Evolutionary conservation across 225 moss, liverwort and hornwort genomes (phyloP), one percentile per base, ranked within the genome.

Genomic region (Polytrichum formosum): DNA sequence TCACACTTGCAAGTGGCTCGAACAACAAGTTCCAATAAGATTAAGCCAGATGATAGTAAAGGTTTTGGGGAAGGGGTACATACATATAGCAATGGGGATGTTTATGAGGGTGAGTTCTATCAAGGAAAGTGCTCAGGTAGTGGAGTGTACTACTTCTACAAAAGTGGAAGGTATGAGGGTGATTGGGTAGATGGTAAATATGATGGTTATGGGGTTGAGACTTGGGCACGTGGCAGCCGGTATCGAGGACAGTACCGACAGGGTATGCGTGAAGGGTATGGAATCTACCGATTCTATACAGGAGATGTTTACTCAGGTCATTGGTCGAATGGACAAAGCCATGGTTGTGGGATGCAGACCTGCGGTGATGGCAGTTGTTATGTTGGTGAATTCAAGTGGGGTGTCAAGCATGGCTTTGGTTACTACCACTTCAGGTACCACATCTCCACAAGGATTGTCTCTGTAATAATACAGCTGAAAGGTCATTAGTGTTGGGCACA

Each of bases 121-220:
- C 84, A 89, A 64, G 95, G 91, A 23, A 90, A 87, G 55, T 95
- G 92, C 75, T 91, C 95, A 20, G 88, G 95, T 28, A 90, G 87
- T 72, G 95, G 95, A 64, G 95, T 95, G 10, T 95, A 95, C 62
- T 95, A 91, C 71, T 95, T 95, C 54, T 91, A 92, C 83, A 95
- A 87, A 73, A 95, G 95, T 80, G 95, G 95, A n/a, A 81, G 95
- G 75, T 95, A 90, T 69, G 95, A 95, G 71, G 95, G 95, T 3
- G 95, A 95, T 72, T 95, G 95, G 95, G 91, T 95, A 37, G 95
- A 95, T 77, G 95, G 95, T 13, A 95, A 92, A 73, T 95, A 95
- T 55, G 92, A 95, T 74, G 95, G 95, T 4, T 91, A 77, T 56
- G 95, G 95, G 28, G 95, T 95, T 33, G 92, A 95, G 81, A 95